These are phyloP conservation scores for Penicillium polonicum DNA, from an alignment of 2,329 filamentous ascomycete genomes.

Conservation along the genomic window DNA sequence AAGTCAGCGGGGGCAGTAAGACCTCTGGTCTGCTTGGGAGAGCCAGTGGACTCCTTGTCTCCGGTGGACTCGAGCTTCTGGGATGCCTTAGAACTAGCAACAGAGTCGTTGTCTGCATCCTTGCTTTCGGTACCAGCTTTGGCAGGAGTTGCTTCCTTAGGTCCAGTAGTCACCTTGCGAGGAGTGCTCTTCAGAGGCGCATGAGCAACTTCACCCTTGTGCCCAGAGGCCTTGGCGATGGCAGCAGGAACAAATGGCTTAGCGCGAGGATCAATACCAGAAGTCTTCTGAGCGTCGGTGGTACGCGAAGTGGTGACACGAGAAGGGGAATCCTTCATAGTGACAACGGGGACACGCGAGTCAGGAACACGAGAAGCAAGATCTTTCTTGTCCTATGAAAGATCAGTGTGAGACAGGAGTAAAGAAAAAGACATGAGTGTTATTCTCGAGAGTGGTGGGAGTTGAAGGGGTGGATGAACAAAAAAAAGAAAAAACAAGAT, in stretches of 20 bases:
- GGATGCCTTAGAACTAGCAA: background rate
- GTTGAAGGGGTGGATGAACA: background rate
- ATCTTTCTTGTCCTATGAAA: background rate
- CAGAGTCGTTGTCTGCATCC: background rate
- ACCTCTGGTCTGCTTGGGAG: background rate
- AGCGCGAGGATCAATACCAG: background rate
- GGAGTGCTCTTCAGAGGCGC: background rate
- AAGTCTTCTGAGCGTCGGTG: background rate
- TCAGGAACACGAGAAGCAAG: background rate
- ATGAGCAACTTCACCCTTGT: background rate
- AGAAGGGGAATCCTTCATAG: background rate
- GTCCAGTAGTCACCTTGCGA: background rate
- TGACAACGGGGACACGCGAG: background rate
- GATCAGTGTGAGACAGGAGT: too few species aligned
- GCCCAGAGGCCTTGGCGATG: background rate
- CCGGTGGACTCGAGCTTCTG: background rate
- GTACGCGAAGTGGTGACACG: background rate
- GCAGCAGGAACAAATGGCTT: background rate
- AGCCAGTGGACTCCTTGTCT: background rate
- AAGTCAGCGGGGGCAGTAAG: slow-evolving; percentile 1
- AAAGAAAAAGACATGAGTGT: background rate
- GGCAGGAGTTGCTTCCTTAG: background rate
- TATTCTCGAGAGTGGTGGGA: background rate
- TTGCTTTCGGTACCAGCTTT: background rate
- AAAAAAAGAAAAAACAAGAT: background rate